Percentiles rank a stretch among this genome's conserved stretches.
phyloP scores from a whole-genome alignment of 805 yeast species.

The Starmera pachycereana region DNA sequence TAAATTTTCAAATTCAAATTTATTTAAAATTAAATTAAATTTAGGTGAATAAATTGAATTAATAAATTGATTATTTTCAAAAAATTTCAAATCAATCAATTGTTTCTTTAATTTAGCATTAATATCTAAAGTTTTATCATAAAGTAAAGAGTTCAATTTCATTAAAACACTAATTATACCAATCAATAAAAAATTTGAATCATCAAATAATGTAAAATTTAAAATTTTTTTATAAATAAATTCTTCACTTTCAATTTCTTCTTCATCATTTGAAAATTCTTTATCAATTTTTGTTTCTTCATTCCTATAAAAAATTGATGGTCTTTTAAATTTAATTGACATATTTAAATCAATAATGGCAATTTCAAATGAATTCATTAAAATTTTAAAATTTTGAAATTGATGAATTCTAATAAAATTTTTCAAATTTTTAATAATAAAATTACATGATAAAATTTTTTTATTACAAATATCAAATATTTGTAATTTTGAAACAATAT shows the following conservation, averaged over 20 bases:
- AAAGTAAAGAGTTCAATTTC: slow-evolving; percentile 10
- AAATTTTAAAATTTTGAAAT: background rate
- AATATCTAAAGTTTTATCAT: slow-evolving; percentile 1
- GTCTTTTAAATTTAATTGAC: too few relatives aligned
- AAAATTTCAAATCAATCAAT: slow-evolving; percentile 7
- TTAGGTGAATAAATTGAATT: slow-evolving; percentile 8
- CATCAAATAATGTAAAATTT: slow-evolving; percentile 13
- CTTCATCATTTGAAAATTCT: background rate
- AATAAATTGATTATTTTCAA: slow-evolving; percentile 13
- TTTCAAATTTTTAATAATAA: too few relatives aligned
- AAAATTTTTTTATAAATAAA: slow-evolving; percentile 8
- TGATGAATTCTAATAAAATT: too few relatives aligned
- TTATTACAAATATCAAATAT: too few relatives aligned
- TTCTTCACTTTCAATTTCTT: slow-evolving; percentile 2
- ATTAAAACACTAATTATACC: slow-evolving; percentile 7
- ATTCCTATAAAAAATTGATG: background rate
- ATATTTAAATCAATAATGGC: background rate
- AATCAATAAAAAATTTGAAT: slow-evolving; percentile 12
- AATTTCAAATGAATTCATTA: background rate
- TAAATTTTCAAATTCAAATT: slow-evolving; percentile 5
- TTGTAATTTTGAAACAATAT: too few relatives aligned
- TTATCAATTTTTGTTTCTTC: too few relatives aligned
- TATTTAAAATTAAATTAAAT: background rate
- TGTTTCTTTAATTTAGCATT: background rate
- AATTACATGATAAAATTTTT: too few relatives aligned